Base-by-base conservation (phyloP, 805 yeast genomes). In the Teunomyces panamensis region DNA sequence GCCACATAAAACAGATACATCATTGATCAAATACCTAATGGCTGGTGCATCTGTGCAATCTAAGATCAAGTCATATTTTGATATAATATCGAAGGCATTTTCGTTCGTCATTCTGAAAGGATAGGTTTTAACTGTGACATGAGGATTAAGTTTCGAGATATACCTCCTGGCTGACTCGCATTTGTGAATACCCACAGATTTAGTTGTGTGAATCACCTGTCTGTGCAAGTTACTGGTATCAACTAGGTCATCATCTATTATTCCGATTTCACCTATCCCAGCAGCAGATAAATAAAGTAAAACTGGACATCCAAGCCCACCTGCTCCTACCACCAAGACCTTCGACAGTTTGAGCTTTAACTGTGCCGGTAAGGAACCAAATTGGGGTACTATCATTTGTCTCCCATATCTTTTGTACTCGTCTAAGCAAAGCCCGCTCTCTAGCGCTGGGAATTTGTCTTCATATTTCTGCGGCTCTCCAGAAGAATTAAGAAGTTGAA, bases 1-100 rank as follows among this genome's bases (percentile, higher is more conserved):
- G 0, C 81, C 79, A 1, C 79, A 62, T 0, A 84, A 54, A 0
- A 89, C 96, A 9, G 90, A 83, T 1, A 84, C 86, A 64, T 94
- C 99, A 47, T 89, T 87, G 30, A 94, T 80, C 50, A 94, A 74
- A 62, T 94, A 94, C 53, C 99, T 71, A 0, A 95, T 83, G 37
- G 81, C 79, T 9, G 98, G 98, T 1, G 92, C 83, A 66, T 94
- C 99, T 0, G 99, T 92, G 60, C 99, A 95, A 65, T 94, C 99
- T 16, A 94, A 69, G 3, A 94, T 81, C 29, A 86, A 51, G 59
- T 92, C 97, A 65, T 87, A 90, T 3, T 68, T 55, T n/a, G 63
- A 56, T 43, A 90, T 73, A 1, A 89, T 78, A 0, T 65, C 75
- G 55, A 86, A 81, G 0, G 89, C 86, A 63, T 89, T 90, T 0